Percentiles rank a stretch among this genome's conserved stretches.
Evolutionary conservation across 2,329 filamentous ascomycete species (phyloP).

Genomic region (Neonectria coccinea): DNA sequence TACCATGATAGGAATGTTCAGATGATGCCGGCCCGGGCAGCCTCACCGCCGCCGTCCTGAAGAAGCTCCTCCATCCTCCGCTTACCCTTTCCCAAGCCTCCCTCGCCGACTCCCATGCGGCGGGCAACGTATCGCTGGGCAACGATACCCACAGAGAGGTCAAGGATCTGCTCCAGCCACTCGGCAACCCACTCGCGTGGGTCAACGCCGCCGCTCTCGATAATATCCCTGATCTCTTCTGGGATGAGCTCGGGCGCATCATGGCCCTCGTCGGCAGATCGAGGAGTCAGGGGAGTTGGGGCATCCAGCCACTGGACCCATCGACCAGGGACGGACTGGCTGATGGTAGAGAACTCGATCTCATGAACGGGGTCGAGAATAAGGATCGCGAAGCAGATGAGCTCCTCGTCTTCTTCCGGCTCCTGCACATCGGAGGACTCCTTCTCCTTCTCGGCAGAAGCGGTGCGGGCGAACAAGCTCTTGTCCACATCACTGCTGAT

Average conservation of each 20-base stretch:
- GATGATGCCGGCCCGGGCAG: constrained; percentile 68
- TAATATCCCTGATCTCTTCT: constrained; percentile 87
- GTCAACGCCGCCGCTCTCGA: constrained; percentile 81
- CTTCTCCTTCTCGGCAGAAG: constrained; percentile 66
- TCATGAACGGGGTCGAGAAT: constrained; percentile 90
- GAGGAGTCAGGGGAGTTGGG: constrained; percentile 67
- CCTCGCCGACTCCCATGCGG: constrained; percentile 95
- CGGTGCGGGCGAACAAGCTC: constrained; percentile 74
- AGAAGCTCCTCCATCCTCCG: constrained; percentile 69
- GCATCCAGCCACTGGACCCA: constrained; percentile 96
- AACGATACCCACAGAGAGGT: constrained; percentile 82
- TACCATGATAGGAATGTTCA: constrained; percentile 43
- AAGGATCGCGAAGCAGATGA: constrained; percentile 81
- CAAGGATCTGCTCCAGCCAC: constrained; percentile 92
- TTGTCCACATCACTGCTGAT: constrained; percentile 74
- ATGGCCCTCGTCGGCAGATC: constrained; percentile 61
- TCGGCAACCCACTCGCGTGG: constrained; percentile 97
- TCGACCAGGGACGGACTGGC: constrained; percentile 83
- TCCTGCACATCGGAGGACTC: constrained; percentile 64
- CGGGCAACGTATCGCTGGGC: constrained; percentile 95
- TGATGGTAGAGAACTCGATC: constrained; percentile 86
- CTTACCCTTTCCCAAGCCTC: constrained; percentile 71
- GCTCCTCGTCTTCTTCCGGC: constrained; percentile 67
- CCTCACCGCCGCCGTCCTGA: constrained; percentile 69
- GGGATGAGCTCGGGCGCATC: constrained; percentile 64